A percentile compares a stretch with the other conserved stretches of the same genome.
Evolutionary conservation across 495 filamentous ascomycete genomes (phyloP).

Genomic region (Penicillium steckii): DNA sequence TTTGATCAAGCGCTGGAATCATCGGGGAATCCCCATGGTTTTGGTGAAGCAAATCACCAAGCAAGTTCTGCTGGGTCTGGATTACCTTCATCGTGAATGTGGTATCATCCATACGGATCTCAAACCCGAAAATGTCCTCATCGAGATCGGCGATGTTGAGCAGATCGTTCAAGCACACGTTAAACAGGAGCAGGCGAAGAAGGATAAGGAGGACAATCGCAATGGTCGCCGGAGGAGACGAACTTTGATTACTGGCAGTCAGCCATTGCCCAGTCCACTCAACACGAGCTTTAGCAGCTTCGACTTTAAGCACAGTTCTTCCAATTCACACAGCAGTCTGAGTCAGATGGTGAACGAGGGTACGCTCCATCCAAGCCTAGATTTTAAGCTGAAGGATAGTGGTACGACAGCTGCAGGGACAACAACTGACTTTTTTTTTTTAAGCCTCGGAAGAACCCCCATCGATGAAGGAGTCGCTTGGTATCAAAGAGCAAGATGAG

Average conservation of each 20-base stretch:
- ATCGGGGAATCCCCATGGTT: constrained; percentile 92
- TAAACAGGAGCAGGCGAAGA: constrained; percentile 67
- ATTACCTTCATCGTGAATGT: constrained; percentile 96
- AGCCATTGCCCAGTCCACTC: constrained; percentile 91
- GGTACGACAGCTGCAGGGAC: too few species aligned
- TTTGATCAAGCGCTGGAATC: constrained; percentile 97
- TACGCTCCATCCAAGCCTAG: too few species aligned
- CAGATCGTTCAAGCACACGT: constrained; percentile 94
- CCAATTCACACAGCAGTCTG: constrained; percentile 76
- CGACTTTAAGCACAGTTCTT: constrained; percentile 68
- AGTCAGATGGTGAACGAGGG: constrained; percentile 81
- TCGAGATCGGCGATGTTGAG: constrained; percentile 99
- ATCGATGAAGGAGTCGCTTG: constrained; percentile 61
- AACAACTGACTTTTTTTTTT: too few species aligned
- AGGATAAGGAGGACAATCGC: constrained; percentile 83
- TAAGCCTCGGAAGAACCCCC: constrained; percentile 25
- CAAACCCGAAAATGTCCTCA: constrained; percentile 97
- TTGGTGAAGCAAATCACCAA: constrained; percentile 99
- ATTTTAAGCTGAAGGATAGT: too few species aligned
- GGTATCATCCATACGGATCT: constrained; percentile 99
- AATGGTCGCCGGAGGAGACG: constrained; percentile 90
- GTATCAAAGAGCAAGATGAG: constrained; percentile 66
- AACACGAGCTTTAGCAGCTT: constrained; percentile 83
- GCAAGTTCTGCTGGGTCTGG: constrained; percentile 90
- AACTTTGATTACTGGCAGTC: constrained; percentile 95